Evolutionary conservation across 768 basidiomycete species (phyloP), one percentile per base, ranked within the genome.

Genomic region (Porpolomopsis calyptriformis): DNA sequence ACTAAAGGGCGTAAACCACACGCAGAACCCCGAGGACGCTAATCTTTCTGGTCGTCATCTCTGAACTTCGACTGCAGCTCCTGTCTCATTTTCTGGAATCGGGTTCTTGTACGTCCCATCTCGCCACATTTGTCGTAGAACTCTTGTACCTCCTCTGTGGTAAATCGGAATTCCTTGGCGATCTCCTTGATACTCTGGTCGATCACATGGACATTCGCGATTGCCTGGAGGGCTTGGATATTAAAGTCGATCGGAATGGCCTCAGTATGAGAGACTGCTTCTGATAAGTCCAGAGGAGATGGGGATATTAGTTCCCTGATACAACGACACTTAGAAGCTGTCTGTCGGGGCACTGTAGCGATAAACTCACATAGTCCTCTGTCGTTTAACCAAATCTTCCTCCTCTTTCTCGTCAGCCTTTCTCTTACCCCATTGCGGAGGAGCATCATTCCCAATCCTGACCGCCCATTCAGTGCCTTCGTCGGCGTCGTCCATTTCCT

Each of bases 121-220:
- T 86, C 83, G 11, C 81, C 80, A 48, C 73, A 81, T 50, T 71
- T 76, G 55, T 85, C 80, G 50, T 86, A 86, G 57, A 77, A 85
- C 55, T 82, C 83, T 55, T 81, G 74, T 11, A 89, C 85, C 61
- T 89, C 86, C 51, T 80, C 79, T 1, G 77, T 58, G 1, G 83
- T 83, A 58, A 89, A 89, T 41, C 78, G 70, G 54, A 68, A 82
- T 29, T 84, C 77, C 27, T 60, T 66, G 5, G 85, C 84, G 52
- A 89, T 86, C 24, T 80, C 75, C 24, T 63, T 61, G 31, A 89
- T 72, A 9, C 66, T 71, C 54, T 76, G 76, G 52, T 86, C 82
- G 23, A 86, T 71, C 37, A 82, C 74, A 57, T 85, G 82, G 38
- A 84, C 60, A 34, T 64, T 67, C 10, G 66, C 64, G 12, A 66